phyloP scores from a whole-genome alignment of 2,329 filamentous ascomycete genomes.

The Alternaria hordeiaustralica region DNA sequence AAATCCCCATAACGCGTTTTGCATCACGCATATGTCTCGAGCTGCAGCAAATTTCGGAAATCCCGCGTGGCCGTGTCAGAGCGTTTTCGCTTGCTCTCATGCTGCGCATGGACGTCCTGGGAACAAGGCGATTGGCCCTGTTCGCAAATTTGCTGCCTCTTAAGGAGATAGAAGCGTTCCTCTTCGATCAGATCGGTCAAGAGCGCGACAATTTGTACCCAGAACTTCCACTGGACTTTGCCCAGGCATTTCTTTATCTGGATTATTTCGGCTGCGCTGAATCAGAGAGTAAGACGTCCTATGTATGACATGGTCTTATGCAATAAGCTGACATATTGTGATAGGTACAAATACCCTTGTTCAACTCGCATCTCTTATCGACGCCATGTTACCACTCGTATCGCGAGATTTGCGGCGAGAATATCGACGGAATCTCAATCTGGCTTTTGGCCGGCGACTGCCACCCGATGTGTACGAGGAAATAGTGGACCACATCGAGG shows the following conservation, averaged over 20 bases:
- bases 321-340: too few species aligned
- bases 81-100: not conserved
- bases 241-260: too few species aligned
- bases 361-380: too few species aligned
- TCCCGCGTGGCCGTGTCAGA: not conserved
- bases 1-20: not conserved
- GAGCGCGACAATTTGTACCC: too few species aligned
- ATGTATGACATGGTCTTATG: too few species aligned
- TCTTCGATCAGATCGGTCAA: too few species aligned
- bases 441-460: not conserved
- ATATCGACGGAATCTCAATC: not conserved
- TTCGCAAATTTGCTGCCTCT: not conserved
- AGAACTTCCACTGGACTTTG: too few species aligned
- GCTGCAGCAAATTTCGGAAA: not conserved
- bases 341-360: too few species aligned
- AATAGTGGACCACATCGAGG: not conserved
- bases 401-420: not conserved
- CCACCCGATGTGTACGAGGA: not conserved
- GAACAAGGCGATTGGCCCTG: not conserved
- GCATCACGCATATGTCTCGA: not conserved
- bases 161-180: too few species aligned
- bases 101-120: not conserved
- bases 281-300: too few species aligned
- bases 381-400: not conserved
- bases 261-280: too few species aligned